Evolutionary conservation across 129 eudicot genomes (phyloP).

Genomic region (Rutidosis leptorrhynchoides): DNA sequence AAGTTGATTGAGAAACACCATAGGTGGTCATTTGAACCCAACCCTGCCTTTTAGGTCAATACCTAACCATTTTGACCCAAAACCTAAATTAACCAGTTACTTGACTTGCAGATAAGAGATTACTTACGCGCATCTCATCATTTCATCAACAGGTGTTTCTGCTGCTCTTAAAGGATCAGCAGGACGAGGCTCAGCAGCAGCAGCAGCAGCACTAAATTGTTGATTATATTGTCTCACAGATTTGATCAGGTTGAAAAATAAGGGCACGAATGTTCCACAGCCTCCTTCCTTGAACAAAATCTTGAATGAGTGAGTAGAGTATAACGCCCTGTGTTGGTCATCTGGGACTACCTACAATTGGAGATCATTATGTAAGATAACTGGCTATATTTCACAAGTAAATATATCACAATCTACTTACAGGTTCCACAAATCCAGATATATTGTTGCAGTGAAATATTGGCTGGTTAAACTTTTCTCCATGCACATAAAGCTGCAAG

Average conservation of each 20-base stretch:
- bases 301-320: constrained; percentile 86
- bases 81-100: neutral
- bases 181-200: constrained; percentile 42
- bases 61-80: constrained; percentile 1
- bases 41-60: neutral
- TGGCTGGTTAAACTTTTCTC: constrained; percentile 89
- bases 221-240: constrained; percentile 76
- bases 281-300: constrained; percentile 97
- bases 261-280: constrained; percentile 89
- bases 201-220: constrained; percentile 31
- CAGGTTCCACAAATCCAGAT: constrained; percentile 93
- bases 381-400: neutral
- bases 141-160: constrained; percentile 95
- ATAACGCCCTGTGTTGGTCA: constrained; percentile 63
- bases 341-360: constrained; percentile 83
- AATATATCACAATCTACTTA: constrained; percentile 38
- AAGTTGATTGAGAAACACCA: constrained; percentile 2
- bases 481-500: constrained; percentile 73
- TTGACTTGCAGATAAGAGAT: no score
- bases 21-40: neutral
- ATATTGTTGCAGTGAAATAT: constrained; percentile 90
- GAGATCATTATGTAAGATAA: constrained; percentile 10
- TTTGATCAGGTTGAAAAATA: constrained; percentile 65
- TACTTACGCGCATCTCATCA: constrained; percentile 99
- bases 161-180: constrained; percentile 87